Evolutionary conservation across 129 eudicot species (phyloP).

Genomic region (Chrysanthemum lavandulifolium): DNA sequence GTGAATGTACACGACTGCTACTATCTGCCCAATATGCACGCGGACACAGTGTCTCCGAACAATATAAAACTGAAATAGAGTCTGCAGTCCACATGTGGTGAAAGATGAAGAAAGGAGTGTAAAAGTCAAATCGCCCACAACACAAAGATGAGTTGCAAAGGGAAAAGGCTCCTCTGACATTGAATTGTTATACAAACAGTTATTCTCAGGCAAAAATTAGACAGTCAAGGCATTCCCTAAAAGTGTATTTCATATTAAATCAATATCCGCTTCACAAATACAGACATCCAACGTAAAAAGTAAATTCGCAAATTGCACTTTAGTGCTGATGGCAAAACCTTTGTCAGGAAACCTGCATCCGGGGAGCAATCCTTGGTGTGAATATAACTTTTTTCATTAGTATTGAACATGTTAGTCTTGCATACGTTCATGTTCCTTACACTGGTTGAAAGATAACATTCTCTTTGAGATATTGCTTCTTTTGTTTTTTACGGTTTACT

Average conservation of each 20-base stretch:
- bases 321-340: not conserved
- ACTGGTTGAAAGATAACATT: too few species aligned
- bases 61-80: constrained; percentile 15
- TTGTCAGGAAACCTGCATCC: constrained; percentile 1
- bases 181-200: constrained; percentile 5
- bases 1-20: constrained; percentile 21
- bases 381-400: too few species aligned
- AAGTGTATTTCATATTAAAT: not conserved
- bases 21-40: constrained; percentile 11
- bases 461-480: too few species aligned
- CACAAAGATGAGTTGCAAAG: constrained; percentile 4
- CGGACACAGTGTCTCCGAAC: not conserved
- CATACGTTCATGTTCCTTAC: too few species aligned
- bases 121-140: constrained; percentile 21
- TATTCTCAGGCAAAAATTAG: constrained; percentile 4
- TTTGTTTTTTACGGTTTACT: too few species aligned
- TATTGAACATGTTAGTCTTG: too few species aligned
- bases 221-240: not conserved
- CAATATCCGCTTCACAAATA: not conserved
- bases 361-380: not conserved
- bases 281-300: not conserved
- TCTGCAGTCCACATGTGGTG: constrained; percentile 7
- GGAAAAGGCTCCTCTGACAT: not conserved
- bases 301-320: not conserved
- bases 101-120: constrained; percentile 14